phyloP scores from a whole-genome alignment of 192 early-diverging fungal genomes.

The Dimargaris xerosporica region DNA sequence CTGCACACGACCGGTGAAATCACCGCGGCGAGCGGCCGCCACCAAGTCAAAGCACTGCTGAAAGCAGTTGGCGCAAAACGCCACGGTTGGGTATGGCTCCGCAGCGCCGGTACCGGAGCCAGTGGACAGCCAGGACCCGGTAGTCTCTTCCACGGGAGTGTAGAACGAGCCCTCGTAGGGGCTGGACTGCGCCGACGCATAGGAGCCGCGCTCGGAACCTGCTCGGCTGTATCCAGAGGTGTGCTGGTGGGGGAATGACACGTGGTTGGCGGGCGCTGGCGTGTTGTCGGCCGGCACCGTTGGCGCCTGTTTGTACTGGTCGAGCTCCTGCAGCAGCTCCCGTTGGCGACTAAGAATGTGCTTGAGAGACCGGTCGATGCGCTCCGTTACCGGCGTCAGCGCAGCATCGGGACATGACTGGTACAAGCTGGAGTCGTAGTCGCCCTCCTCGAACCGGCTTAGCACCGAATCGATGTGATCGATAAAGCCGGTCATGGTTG shows the following conservation, averaged over 20 bases:
- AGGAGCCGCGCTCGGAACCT: not conserved
- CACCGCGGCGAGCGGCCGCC: not conserved
- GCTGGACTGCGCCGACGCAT: no score
- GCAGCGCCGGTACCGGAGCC: no score
- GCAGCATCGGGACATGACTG: not conserved
- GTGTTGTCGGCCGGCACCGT: not conserved
- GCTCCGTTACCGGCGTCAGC: not conserved
- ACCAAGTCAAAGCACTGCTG: slow-evolving; percentile 4
- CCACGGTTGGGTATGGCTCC: not conserved
- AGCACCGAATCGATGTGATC: slow-evolving; percentile 3
- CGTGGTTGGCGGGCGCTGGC: not conserved
- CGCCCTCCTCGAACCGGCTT: slow-evolving; percentile 4
- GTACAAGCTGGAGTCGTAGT: not conserved
- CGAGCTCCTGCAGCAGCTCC: not conserved
- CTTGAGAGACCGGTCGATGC: not conserved
- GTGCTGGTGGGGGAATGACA: not conserved
- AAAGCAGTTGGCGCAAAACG: slow-evolving; percentile 5
- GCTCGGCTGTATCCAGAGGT: not conserved
- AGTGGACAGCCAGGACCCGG: no score
- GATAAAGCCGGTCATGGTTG: slow-evolving; percentile 6
- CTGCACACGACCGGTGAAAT: not conserved
- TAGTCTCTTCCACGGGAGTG: no score
- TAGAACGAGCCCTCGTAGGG: no score
- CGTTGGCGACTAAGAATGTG: not conserved
- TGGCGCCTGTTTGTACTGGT: not conserved